Evolutionary conservation across 2,329 filamentous ascomycete species (phyloP).

Genomic region (Neonectria sp.): DNA sequence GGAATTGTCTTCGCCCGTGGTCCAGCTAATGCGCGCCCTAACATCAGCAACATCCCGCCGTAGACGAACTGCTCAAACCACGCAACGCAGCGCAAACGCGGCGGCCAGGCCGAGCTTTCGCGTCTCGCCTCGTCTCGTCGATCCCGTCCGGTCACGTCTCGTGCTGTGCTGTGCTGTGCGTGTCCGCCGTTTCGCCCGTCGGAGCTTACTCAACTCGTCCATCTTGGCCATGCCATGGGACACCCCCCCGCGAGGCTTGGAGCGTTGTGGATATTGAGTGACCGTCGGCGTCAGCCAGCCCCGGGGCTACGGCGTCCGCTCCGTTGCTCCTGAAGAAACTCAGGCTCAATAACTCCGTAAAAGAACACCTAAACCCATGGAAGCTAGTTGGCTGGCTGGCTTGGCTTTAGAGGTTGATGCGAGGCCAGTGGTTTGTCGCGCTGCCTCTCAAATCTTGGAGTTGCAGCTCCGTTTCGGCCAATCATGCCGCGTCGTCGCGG

Average conservation of each 20-base stretch:
- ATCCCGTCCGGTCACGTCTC: constrained; percentile 30
- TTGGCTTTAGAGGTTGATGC: constrained; percentile 21
- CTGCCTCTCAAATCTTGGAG: constrained; percentile 36
- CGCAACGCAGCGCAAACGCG: constrained; percentile 19
- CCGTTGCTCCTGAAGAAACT: constrained; percentile 27
- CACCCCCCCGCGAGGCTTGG: constrained; percentile 24
- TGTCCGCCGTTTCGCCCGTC: constrained; percentile 32
- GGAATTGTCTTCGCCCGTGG: constrained; percentile 27
- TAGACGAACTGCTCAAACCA: constrained; percentile 33
- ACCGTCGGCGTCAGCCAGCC: constrained; percentile 21
- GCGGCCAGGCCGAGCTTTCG: constrained; percentile 39
- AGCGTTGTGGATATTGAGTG: constrained; percentile 32
- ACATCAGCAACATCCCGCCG: constrained; percentile 29
- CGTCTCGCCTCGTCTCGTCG: constrained; percentile 38
- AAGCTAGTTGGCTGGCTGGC: constrained; percentile 11
- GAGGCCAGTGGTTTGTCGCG: constrained; percentile 33
- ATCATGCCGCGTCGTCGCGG: constrained; percentile 33
- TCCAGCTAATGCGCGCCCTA: constrained; percentile 38
- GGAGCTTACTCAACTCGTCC: constrained; percentile 30
- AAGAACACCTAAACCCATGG: not conserved
- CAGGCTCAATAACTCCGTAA: constrained; percentile 1
- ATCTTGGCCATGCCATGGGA: constrained; percentile 26
- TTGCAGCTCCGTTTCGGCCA: constrained; percentile 36
- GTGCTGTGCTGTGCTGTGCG: constrained; percentile 33
- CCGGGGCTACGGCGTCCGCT: constrained; percentile 28